phyloP scores from a whole-genome alignment of 1,284 basidiomycete species.

The Naganishia liquefaciens region DNA sequence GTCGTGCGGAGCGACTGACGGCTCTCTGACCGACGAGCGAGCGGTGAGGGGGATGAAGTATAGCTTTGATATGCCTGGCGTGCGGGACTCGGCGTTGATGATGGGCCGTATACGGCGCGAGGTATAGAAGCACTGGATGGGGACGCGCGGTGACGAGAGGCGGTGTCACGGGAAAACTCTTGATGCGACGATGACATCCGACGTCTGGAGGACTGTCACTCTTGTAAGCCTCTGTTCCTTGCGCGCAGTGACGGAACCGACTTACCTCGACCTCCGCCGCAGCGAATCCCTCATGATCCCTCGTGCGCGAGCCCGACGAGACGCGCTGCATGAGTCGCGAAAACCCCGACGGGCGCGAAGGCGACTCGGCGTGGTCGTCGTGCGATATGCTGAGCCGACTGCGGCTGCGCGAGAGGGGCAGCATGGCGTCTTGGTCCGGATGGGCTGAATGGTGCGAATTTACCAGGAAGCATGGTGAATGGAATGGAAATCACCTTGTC shows the following conservation, averaged over 20 bases:
- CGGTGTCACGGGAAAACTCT: no score
- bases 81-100: conserved; percentile 18
- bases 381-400: neutral
- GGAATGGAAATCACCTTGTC: neutral
- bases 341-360: conserved; percentile 10
- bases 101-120: no score
- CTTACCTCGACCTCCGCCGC: neutral
- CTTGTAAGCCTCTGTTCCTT: no score
- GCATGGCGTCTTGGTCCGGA: neutral
- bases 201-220: neutral
- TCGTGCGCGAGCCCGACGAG: neutral
- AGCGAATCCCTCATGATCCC: neutral
- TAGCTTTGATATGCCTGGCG: neutral
- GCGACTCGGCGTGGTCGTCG: neutral
- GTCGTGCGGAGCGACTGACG: conserved; percentile 6
- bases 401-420: neutral
- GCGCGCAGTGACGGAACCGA: no score
- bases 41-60: conserved; percentile 21
- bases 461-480: no score
- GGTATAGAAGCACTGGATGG: neutral
- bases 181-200: no score
- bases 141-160: neutral
- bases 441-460: neutral
- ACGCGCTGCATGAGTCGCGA: conserved; percentile 17
- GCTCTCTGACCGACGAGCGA: conserved; percentile 18